phyloP scores from a whole-genome alignment of 192 early-diverging fungal genomes.

The Physocladia obscura region DNA sequence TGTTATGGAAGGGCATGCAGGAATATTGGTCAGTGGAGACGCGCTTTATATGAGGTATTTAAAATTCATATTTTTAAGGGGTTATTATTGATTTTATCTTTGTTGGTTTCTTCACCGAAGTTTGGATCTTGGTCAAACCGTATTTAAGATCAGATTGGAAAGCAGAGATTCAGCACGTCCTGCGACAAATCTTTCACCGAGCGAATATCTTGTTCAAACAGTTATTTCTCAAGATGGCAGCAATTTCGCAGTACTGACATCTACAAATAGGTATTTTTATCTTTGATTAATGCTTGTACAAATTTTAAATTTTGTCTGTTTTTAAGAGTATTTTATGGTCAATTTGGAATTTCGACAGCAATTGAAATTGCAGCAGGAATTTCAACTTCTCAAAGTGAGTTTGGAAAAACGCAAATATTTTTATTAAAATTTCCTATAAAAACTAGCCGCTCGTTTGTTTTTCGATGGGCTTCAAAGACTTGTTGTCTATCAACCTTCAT shows the following conservation, averaged over 20 bases:
- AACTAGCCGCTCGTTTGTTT: not conserved
- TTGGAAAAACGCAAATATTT: not conserved
- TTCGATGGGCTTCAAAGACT: constrained; percentile 16
- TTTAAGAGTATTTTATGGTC: constrained; percentile 5
- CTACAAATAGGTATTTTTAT: not conserved
- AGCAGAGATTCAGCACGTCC: constrained; percentile 7
- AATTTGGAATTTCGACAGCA: not conserved
- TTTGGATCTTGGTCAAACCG: constrained; percentile 12
- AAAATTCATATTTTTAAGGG: not conserved
- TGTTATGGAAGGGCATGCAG: constrained; percentile 2
- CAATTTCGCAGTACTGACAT: constrained; percentile 9
- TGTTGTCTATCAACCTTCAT: constrained; percentile 5
- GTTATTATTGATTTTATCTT: not conserved
- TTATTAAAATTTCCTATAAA: not conserved
- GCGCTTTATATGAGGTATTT: constrained; percentile 13
- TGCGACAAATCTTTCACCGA: not conserved
- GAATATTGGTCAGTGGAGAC: constrained; percentile 9
- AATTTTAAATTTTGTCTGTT: not conserved
- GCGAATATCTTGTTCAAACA: constrained; percentile 11
- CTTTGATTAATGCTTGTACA: not conserved
- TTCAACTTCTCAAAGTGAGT: not conserved
- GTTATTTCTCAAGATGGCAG: constrained; percentile 1
- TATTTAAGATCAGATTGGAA: constrained; percentile 10
- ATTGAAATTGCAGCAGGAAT: constrained; percentile 14
- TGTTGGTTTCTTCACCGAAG: not conserved